phyloP scores from a whole-genome alignment of 2,329 filamentous ascomycete genomes.

The Aspergillus niger region DNA sequence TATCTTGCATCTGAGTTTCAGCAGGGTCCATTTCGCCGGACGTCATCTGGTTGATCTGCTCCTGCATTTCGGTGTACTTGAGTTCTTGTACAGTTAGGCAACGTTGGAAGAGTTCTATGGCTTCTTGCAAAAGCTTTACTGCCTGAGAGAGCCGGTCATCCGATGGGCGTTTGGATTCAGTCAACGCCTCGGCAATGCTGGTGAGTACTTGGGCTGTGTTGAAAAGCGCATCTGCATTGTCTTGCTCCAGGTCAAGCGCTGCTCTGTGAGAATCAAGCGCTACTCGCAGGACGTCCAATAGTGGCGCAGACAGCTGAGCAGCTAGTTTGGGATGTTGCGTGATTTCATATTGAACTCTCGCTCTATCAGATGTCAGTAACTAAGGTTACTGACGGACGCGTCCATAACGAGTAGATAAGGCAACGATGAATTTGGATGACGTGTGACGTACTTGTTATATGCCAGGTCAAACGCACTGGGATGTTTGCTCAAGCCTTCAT shows the following conservation, averaged over 20 bases:
- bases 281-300: conserved; percentile 58
- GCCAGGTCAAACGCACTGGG: conserved; percentile 68
- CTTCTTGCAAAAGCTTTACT: conserved; percentile 59
- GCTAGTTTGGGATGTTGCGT: conserved; percentile 66
- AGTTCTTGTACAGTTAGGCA: conserved; percentile 58
- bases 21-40: conserved; percentile 22
- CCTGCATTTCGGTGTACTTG: conserved; percentile 49
- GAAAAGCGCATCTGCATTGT: conserved; percentile 69
- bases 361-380: conserved; percentile 47
- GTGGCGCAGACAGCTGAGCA: conserved; percentile 57
- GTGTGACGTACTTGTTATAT: conserved; percentile 67
- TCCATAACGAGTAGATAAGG: neutral
- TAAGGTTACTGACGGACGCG: conserved; percentile 4
- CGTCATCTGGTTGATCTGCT: conserved; percentile 44
- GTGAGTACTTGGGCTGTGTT: conserved; percentile 72
- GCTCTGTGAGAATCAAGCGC: conserved; percentile 66
- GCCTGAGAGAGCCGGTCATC: conserved; percentile 50
- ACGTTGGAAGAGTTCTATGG: conserved; percentile 60
- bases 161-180: conserved; percentile 53
- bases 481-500: conserved; percentile 62
- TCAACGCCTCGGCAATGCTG: conserved; percentile 62
- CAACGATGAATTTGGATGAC: neutral
- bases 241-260: conserved; percentile 60
- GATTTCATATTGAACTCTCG: conserved; percentile 69
- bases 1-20: conserved; percentile 18